These are phyloP conservation scores for Grosmannia clavigera DNA, from an alignment of 2,329 filamentous ascomycete species.

Conservation along the genomic window DNA sequence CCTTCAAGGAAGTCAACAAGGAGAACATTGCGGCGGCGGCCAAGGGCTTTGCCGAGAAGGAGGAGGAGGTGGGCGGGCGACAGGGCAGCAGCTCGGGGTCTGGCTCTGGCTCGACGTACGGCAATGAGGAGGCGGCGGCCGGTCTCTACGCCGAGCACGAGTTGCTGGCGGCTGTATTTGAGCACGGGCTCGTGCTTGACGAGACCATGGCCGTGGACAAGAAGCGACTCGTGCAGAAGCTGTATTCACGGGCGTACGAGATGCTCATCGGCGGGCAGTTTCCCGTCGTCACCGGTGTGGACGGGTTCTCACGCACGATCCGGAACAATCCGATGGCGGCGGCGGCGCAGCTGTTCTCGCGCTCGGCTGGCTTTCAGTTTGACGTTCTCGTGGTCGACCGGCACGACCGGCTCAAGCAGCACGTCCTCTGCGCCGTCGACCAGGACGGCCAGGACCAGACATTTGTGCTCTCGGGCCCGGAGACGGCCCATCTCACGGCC, in stretches of 20 bases:
- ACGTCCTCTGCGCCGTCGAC: background rate
- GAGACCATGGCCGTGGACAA: background rate
- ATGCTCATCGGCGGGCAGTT: slow-evolving; percentile 6
- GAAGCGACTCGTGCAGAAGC: slow-evolving; percentile 4
- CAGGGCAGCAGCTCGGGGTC: background rate
- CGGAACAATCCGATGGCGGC: slow-evolving; percentile 1
- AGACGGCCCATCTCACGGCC: background rate
- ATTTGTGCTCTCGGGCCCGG: background rate
- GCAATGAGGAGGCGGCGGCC: background rate
- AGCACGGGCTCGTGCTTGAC: background rate
- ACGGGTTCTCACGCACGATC: background rate
- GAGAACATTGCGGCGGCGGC: background rate
- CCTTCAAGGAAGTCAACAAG: background rate
- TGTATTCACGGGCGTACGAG: slow-evolving; percentile 2
- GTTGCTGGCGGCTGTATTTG: slow-evolving; percentile 5
- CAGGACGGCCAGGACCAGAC: background rate
- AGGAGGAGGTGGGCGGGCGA: background rate
- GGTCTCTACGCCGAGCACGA: slow-evolving; percentile 5
- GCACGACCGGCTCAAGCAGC: background rate
- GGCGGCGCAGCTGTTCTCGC: background rate
- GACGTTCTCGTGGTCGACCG: slow-evolving; percentile 4
- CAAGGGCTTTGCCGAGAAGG: background rate
- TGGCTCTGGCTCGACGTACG: background rate
- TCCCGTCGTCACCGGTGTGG: background rate
- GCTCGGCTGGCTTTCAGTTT: background rate